Evolutionary conservation across 139 green algal species (phyloP).

Genomic region (Volvox reticuliferus): DNA sequence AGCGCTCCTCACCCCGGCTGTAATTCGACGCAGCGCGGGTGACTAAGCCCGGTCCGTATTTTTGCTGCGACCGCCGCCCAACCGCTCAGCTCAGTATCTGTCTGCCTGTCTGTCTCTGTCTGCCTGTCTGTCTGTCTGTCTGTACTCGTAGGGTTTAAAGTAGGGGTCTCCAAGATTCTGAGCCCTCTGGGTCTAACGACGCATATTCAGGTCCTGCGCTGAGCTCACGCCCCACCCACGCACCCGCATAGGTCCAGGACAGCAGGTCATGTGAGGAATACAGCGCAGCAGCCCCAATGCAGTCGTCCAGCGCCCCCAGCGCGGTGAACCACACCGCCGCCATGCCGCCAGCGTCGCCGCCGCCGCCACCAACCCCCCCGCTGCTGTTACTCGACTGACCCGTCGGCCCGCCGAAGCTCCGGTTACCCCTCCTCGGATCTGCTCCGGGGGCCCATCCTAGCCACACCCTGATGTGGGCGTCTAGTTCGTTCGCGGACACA

Average conservation of each 20-base stretch:
- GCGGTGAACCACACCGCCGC: conserved; percentile 48
- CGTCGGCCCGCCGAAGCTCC: not conserved
- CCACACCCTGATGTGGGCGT: conserved; percentile 3
- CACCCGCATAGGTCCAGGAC: conserved; percentile 51
- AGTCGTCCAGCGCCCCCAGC: conserved; percentile 59
- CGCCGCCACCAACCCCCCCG: not conserved
- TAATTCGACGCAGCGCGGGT: too few species aligned
- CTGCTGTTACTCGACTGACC: not conserved
- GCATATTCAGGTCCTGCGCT: too few species aligned
- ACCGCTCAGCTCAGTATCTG: too few species aligned
- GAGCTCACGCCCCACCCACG: too few species aligned
- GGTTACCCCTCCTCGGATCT: not conserved
- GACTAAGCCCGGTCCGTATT: too few species aligned
- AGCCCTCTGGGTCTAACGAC: too few species aligned
- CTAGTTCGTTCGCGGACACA: not conserved
- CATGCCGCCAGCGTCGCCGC: not conserved
- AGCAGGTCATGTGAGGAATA: conserved; percentile 55
- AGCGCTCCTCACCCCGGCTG: too few species aligned
- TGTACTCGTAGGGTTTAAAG: too few species aligned
- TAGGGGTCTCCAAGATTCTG: too few species aligned
- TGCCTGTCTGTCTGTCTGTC: too few species aligned
- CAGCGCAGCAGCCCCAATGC: conserved; percentile 54
- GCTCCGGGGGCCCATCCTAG: not conserved
- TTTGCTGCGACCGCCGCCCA: too few species aligned
- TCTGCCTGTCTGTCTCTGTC: too few species aligned